phyloP scores from a whole-genome alignment of 345 rosid species.

The Dovyalis caffra region DNA sequence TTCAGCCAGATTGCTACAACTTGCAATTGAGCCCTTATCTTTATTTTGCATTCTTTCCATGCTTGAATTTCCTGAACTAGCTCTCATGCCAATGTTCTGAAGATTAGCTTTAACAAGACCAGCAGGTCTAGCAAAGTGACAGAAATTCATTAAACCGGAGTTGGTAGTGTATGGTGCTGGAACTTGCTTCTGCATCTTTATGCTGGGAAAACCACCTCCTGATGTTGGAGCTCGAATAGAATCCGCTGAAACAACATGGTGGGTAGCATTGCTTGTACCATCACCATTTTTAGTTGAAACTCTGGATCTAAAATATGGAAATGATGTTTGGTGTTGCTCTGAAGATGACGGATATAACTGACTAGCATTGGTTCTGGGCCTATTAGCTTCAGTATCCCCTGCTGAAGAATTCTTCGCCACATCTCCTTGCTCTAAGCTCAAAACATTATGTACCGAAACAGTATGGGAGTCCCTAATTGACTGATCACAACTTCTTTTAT shows the following conservation, averaged over 20 bases:
- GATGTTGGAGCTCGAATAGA: conserved; percentile 18
- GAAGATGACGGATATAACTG: conserved; percentile 30
- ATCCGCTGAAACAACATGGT: conserved; percentile 26
- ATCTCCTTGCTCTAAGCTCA: conserved; percentile 26
- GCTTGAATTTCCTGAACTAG: conserved; percentile 26
- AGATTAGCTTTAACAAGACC: conserved; percentile 44
- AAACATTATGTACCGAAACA: conserved; percentile 24
- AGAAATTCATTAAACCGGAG: conserved; percentile 50
- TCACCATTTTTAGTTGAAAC: conserved; percentile 30
- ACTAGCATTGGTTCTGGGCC: conserved; percentile 27
- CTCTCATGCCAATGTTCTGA: conserved; percentile 26
- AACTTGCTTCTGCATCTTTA: conserved; percentile 45
- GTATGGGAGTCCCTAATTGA: conserved; percentile 22
- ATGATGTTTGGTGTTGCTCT: conserved; percentile 36
- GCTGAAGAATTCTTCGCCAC: conserved; percentile 24
- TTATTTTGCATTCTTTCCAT: conserved; percentile 25
- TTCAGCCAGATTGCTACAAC: conserved; percentile 22
- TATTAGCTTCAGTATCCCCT: conserved; percentile 17
- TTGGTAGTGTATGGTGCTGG: conserved; percentile 31
- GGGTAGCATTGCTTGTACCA: conserved; percentile 13
- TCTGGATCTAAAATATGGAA: conserved; percentile 42
- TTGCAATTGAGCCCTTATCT: conserved; percentile 32
- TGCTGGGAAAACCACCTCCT: conserved; percentile 22
- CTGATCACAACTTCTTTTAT: conserved; percentile 32
- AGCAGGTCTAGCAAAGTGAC: conserved; percentile 64